These are phyloP conservation scores for Collybia sp. DNA, from an alignment of 768 basidiomycete genomes.

Conservation along the genomic window DNA sequence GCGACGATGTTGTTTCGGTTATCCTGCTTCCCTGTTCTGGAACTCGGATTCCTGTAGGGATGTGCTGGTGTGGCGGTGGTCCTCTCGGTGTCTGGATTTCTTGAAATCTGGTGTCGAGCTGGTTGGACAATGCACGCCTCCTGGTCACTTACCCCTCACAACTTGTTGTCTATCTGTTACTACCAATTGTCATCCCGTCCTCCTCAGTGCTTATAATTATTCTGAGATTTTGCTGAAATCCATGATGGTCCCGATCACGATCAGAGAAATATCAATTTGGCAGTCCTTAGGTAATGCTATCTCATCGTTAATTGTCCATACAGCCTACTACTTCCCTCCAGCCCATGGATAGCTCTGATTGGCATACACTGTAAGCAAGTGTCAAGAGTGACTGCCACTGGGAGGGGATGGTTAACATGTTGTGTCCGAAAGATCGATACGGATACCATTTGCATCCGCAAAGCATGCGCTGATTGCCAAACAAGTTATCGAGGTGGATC, in stretches of 20 bases:
- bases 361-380: conserved; percentile 52
- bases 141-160: conserved; percentile 7
- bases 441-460: conserved; percentile 71
- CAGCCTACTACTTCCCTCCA: too few relatives aligned
- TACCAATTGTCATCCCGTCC: conserved; percentile 3
- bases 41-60: conserved; percentile 7
- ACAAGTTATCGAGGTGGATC: conserved; percentile 82
- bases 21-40: conserved; percentile 9
- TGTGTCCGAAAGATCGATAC: conserved; percentile 41
- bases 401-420: conserved; percentile 1
- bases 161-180: conserved; percentile 3
- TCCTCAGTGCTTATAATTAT: not conserved
- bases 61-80: conserved; percentile 14
- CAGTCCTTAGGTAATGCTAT: too few relatives aligned
- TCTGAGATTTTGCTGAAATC: conserved; percentile 1
- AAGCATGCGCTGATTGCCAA: conserved; percentile 80
- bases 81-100: conserved; percentile 15
- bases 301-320: too few relatives aligned
- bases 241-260: not conserved
- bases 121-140: conserved; percentile 10
- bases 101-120: conserved; percentile 18
- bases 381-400: too few relatives aligned
- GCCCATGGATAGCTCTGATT: conserved; percentile 14
- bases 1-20: conserved; percentile 11
- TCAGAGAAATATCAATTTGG: too few relatives aligned